phyloP scores from a whole-genome alignment of 345 rosid species.

The Eucalyptus caleyi region DNA sequence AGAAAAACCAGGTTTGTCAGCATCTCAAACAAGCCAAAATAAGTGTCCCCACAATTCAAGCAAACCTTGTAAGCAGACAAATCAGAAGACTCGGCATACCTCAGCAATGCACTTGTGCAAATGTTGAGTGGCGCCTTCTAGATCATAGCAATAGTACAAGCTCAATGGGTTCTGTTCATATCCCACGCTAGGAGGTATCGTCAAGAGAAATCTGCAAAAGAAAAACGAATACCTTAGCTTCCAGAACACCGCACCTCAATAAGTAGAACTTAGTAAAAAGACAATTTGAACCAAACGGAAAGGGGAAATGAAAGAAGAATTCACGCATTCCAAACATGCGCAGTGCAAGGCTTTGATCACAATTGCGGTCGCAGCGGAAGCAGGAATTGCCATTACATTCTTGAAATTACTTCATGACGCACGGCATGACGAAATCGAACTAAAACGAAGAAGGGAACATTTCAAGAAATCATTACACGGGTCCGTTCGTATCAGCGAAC shows the following conservation, averaged over 20 bases:
- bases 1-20: neutral
- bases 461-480: constrained; percentile 21
- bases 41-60: neutral
- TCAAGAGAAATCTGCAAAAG: constrained; percentile 53
- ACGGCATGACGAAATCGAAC: neutral
- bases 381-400: neutral
- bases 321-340: neutral
- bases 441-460: neutral
- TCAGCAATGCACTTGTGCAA: constrained; percentile 81
- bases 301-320: neutral
- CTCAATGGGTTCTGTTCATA: constrained; percentile 91
- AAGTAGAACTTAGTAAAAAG: neutral
- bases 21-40: neutral
- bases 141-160: constrained; percentile 69
- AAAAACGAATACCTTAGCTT: neutral
- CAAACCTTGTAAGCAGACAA: neutral
- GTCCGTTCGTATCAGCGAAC: constrained; percentile 43
- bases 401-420: neutral
- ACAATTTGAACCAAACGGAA: neutral
- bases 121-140: constrained; percentile 16
- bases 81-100: constrained; percentile 15
- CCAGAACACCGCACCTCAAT: neutral
- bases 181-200: constrained; percentile 89
- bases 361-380: neutral
- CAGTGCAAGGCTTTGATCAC: neutral